These are phyloP conservation scores for Solanum bulbocastanum DNA, from an alignment of 257 asterid genomes.

Conservation along the genomic window DNA sequence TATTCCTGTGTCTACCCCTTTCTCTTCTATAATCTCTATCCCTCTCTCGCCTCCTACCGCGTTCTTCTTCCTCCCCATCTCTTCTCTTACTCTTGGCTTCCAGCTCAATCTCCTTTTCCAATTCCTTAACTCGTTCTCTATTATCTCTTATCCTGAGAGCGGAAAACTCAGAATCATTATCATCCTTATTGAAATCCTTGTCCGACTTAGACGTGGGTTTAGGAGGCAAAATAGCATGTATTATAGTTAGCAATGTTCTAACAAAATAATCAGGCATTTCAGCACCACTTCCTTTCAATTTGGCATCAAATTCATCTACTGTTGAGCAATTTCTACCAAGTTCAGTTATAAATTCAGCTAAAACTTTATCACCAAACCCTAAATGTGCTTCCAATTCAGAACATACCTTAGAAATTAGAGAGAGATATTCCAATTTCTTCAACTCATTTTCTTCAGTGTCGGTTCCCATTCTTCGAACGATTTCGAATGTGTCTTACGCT, in stretches of 20 bases:
- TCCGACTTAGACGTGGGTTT: constrained; percentile 27
- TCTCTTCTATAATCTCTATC: constrained; percentile 4
- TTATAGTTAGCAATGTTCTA: constrained; percentile 63
- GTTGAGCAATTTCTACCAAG: constrained; percentile 53
- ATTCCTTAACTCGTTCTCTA: constrained; percentile 60
- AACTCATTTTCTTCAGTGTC: constrained; percentile 33
- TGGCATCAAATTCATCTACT: constrained; percentile 45
- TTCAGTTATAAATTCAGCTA: constrained; percentile 78
- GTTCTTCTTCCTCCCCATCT: constrained; percentile 23
- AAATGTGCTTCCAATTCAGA: constrained; percentile 64
- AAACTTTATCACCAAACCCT: constrained; percentile 58
- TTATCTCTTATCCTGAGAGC: constrained; percentile 67
- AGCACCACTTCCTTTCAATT: constrained; percentile 60
- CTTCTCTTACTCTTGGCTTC: constrained; percentile 35
- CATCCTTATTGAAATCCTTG: constrained; percentile 20
- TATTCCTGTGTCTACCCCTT: constrained; percentile 19
- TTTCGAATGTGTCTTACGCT: background rate
- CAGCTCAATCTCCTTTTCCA: constrained; percentile 75
- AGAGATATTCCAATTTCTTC: constrained; percentile 64
- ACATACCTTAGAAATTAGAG: constrained; percentile 79
- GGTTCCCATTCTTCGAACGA: constrained; percentile 23
- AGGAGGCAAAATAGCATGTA: constrained; percentile 81
- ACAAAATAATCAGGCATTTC: constrained; percentile 92
- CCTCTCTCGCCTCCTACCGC: constrained; percentile 2
- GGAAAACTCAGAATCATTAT: constrained; percentile 23